Base-by-base conservation (phyloP, 2,329 filamentous ascomycete genomes). In the Malbranchea zuffiana region DNA sequence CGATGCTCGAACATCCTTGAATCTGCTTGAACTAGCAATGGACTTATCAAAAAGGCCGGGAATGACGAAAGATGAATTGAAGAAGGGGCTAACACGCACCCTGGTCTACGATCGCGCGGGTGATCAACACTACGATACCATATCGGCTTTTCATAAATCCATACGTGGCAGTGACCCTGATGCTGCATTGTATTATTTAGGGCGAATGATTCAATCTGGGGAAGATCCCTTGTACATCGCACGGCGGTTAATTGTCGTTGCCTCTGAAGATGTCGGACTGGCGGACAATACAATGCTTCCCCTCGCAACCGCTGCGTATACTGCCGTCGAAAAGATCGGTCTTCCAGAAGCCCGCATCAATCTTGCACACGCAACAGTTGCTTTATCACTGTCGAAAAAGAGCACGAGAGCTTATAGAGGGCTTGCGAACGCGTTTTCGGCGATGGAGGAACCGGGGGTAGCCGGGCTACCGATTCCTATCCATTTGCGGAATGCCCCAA, bases 121-220 rank as follows among this genome's bases (percentile, higher is more conserved):
- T 35, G 90, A 98, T 60, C 85, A 94, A 56, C 90, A 96, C 62
- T 98, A 96, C 65, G 88, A 98, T 55, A 90, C 83, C 36, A 96
- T 98, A 52, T 93, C 84, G 1, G 90, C 90, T 19, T 90, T 96
- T 50, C 90, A 96, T 70, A 98, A 98, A 53, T 86, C 86, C 2
- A 79, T 96, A 6, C 81, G 90, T 30, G 90, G 90, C 26, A 81
- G 77, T 38, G 80, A 95, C 52, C 61, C 88, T 0, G 82, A 96
- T 57, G 90, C 88, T 0, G 74, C 88, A 0, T 71, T 98, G 1
- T 98, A 96, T 65, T 98, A 96, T 57, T 75, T 98, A 1, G 84
- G 83, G 0, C 80, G 90, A 23, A 98, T 98, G 90, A 74, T 98
- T 4, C 82, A 93, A 52, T 90, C 83, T 0, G 88, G 88, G 41